Percentiles rank a stretch among this genome's conserved stretches.
phyloP scores from a whole-genome alignment of 495 filamentous ascomycete species.

The Penicillium lagena region DNA sequence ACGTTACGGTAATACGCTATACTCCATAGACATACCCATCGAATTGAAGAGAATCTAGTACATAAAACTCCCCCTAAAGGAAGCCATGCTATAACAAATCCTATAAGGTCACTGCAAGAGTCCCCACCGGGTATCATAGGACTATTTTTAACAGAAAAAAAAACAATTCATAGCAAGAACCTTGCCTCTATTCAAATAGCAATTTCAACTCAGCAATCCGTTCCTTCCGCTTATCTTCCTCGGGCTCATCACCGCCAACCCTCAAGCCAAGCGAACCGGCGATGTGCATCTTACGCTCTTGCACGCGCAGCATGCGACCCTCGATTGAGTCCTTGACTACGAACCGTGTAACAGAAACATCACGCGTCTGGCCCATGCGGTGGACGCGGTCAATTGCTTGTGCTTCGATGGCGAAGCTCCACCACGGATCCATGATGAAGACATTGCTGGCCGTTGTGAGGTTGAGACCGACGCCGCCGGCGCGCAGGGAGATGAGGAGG shows the following conservation, averaged over 20 bases:
- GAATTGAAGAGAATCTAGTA: too few species aligned
- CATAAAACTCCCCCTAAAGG: too few species aligned
- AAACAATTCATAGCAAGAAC: neutral
- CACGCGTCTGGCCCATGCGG: constrained; percentile 87
- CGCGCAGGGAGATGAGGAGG: constrained; percentile 76
- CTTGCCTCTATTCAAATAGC: constrained; percentile 58
- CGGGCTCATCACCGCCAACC: constrained; percentile 53
- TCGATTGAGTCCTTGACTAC: constrained; percentile 88
- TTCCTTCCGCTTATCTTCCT: constrained; percentile 87
- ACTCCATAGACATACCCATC: too few species aligned
- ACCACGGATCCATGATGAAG: constrained; percentile 99
- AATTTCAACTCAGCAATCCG: constrained; percentile 92
- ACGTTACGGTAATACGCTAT: too few species aligned
- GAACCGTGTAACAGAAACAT: constrained; percentile 81
- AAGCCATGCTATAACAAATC: too few species aligned
- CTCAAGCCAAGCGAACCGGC: constrained; percentile 87
- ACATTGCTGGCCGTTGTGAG: constrained; percentile 82
- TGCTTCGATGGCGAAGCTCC: constrained; percentile 93
- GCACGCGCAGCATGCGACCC: constrained; percentile 86
- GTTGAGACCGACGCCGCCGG: constrained; percentile 91
- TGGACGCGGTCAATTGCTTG: constrained; percentile 99
- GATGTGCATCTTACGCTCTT: constrained; percentile 85
- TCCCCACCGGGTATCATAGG: too few species aligned
- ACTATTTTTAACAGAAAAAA: too few species aligned
- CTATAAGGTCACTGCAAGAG: too few species aligned